Conservation (phyloP, 148 eudicot species). For the Limonium bicolor region DNA sequence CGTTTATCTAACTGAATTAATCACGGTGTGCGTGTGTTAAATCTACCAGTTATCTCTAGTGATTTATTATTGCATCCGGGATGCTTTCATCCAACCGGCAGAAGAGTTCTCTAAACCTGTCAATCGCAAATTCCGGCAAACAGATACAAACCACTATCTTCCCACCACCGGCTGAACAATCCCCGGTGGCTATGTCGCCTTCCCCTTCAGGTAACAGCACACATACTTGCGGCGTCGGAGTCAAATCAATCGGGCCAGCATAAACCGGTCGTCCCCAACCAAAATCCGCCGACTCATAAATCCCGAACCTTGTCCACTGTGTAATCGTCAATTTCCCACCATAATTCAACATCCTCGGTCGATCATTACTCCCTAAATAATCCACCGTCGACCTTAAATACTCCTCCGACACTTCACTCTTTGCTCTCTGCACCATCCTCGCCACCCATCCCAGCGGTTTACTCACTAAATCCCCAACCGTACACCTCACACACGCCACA, state of each 20-base stretch:
- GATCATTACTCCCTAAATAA: conserved; percentile 36
- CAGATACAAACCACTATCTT: conserved; percentile 75
- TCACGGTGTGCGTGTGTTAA: too few species aligned
- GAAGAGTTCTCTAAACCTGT: conserved; percentile 31
- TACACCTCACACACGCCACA: conserved; percentile 59
- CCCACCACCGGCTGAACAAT: too few species aligned
- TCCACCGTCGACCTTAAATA: conserved; percentile 72
- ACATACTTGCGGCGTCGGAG: conserved; percentile 89
- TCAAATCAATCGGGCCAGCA: conserved; percentile 85
- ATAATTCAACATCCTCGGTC: conserved; percentile 78
- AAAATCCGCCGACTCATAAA: conserved; percentile 84
- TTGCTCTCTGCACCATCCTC: conserved; percentile 48
- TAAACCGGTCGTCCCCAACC: conserved; percentile 78
- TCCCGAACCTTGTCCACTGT: conserved; percentile 86
- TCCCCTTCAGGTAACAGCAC: conserved; percentile 62
- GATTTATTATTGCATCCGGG: too few species aligned
- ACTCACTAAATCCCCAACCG: conserved; percentile 27
- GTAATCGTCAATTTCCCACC: conserved; percentile 82
- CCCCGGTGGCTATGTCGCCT: too few species aligned
- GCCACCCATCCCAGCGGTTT: conserved; percentile 21
- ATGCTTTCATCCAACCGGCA: conserved; percentile 13
- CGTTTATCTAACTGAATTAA: too few species aligned
- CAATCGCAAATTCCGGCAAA: conserved; percentile 54
- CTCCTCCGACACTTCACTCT: conserved; percentile 49
- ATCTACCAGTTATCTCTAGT: too few species aligned